phyloP scores from a whole-genome alignment of 2,329 filamentous ascomycete genomes.

The Alternaria triticina region DNA sequence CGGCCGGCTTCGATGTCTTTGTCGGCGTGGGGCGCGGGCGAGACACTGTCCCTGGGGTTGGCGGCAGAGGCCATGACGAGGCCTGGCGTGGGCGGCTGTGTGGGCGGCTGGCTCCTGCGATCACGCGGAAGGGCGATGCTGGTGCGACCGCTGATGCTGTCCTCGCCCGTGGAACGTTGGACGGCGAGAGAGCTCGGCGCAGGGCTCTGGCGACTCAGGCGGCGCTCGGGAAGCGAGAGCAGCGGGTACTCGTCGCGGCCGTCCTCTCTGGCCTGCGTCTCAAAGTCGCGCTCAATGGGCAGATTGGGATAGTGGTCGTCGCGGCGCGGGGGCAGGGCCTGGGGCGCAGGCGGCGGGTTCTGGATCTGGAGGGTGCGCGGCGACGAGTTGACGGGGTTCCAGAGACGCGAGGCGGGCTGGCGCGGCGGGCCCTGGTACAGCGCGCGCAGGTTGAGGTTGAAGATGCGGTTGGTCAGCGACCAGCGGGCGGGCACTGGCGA shows the following conservation, averaged over 20 bases:
- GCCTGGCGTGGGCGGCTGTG: constrained; percentile 33
- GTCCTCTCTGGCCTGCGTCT: constrained; percentile 28
- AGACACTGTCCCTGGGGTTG: constrained; percentile 15
- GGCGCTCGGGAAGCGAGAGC: constrained; percentile 63
- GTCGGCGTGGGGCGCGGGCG: constrained; percentile 14
- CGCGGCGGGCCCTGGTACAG: constrained; percentile 38
- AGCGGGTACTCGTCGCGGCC: constrained; percentile 61
- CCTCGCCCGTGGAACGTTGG: constrained; percentile 50
- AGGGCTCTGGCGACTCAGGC: constrained; percentile 58
- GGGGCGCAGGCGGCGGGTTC: constrained; percentile 50
- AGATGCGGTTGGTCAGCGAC: constrained; percentile 52
- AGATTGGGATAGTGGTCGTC: constrained; percentile 50
- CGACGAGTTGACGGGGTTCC: constrained; percentile 68
- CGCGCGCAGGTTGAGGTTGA: constrained; percentile 42
- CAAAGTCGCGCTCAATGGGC: constrained; percentile 42
- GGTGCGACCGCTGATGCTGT: constrained; percentile 49
- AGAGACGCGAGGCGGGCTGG: constrained; percentile 59
- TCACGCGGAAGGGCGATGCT: constrained; percentile 60
- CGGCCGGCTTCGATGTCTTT: constrained; percentile 37
- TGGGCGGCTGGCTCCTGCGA: constrained; percentile 35
- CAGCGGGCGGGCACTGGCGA: constrained; percentile 43
- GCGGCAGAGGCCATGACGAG: constrained; percentile 33
- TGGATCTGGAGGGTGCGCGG: constrained; percentile 54
- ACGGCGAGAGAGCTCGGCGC: constrained; percentile 45
- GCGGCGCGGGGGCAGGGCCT: not conserved